These are phyloP conservation scores for Gliomastix tumulicola DNA, from an alignment of 2,329 filamentous ascomycete genomes.

Conservation along the genomic window DNA sequence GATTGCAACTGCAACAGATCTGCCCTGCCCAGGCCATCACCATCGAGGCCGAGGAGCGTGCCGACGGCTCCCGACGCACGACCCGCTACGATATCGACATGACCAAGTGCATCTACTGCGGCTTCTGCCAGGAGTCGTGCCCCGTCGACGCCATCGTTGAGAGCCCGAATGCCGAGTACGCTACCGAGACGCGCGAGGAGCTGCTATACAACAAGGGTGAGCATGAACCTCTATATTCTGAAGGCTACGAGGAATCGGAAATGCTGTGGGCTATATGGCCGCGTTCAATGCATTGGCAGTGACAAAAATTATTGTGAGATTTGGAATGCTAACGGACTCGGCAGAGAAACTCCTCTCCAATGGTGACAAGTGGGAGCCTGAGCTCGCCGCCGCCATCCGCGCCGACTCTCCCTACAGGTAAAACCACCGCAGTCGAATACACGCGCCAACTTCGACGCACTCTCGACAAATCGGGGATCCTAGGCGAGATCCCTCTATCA, in stretches of 20 bases:
- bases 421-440: no score
- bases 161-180: constrained; percentile 56
- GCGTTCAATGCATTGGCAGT: constrained; percentile 6
- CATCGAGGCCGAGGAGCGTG: constrained; percentile 97
- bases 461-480: not conserved
- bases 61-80: constrained; percentile 89
- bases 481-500: not conserved
- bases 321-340: no score
- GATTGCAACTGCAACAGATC: constrained; percentile 42
- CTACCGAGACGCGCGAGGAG: constrained; percentile 74
- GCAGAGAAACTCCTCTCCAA: constrained; percentile 78
- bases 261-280: not conserved
- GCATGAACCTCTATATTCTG: no score
- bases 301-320: no score
- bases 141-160: constrained; percentile 86
- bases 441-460: no score
- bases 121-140: constrained; percentile 98
- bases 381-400: constrained; percentile 84
- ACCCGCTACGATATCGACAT: constrained; percentile 99
- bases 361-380: constrained; percentile 96
- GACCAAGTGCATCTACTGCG: constrained; percentile 99
- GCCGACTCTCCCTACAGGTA: constrained; percentile 91
- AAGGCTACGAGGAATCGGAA: no score
- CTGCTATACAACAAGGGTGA: constrained; percentile 87
- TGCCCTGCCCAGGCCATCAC: constrained; percentile 98